Evolutionary conservation across 2,329 filamentous ascomycete genomes (phyloP), one percentile per base, ranked within the genome.

Genomic region (Blastomyces emzantsi): DNA sequence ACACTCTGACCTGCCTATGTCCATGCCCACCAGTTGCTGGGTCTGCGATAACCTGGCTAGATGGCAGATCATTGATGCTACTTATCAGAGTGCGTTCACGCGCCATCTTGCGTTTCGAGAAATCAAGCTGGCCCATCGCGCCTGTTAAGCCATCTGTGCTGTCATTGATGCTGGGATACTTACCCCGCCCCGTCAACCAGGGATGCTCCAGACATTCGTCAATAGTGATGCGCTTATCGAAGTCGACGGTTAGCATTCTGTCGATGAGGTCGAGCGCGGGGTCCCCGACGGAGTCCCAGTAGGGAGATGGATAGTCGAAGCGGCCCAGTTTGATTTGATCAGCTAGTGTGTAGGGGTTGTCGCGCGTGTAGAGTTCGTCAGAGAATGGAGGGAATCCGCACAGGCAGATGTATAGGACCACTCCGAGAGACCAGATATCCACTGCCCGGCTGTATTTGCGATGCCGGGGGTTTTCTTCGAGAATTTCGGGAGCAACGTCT

Each of bases 341-440:
- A 1, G 89, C 89, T 55, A 97, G 81, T 0, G 84, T 90, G 73
- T 90, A 97, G 1, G 94, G 94, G 68, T 92, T 94, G 55, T 96
- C 87, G 45, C 78, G 78, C 0, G 86, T 87, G 76, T 87, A 90
- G 0, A 97, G 85, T 76, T 99, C 94, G 71, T 99, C 94, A 0
- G 91, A 96, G 77, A 99, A 99, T 0, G 94, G 94, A 4, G 93
- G 94, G 72, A 97, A 97, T 45, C 94, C 94, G 73, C 94, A 97
- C 5, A 97, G 83, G 73, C 92, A 97, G 70, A 97, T 97, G 77
- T 97, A 99, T 30, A 99, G 82, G 3, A 99, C 93, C 2, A 99
- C 94, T n/a, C 94, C 94, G 0, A 97, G 82, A 1, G 92, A 96
- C 94, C 94, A 97, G 52, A 97, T 83, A 74, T 99, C 94, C 11